Percentiles rank a stretch among this genome's conserved stretches.
Conservation (phyloP, 305 asterid species). For the Rubia occidens region DNA sequence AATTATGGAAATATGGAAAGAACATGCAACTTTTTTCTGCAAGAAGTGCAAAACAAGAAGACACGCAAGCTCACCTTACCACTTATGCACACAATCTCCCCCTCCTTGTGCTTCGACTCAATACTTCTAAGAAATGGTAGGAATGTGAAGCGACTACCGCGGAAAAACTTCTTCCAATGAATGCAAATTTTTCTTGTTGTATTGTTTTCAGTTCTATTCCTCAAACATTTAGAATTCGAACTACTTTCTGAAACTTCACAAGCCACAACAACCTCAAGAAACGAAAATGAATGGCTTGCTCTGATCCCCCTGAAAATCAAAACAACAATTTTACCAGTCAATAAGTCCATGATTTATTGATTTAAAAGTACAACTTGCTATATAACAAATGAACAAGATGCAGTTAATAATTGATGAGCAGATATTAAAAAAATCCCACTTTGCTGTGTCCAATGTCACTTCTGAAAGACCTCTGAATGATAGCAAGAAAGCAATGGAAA, state of each 20-base stretch:
- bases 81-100: constrained; percentile 81
- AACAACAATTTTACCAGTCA: constrained; percentile 10
- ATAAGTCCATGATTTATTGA: neutral
- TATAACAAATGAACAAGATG: neutral
- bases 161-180: constrained; percentile 88
- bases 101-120: constrained; percentile 72
- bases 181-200: constrained; percentile 44
- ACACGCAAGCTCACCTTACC: constrained; percentile 64
- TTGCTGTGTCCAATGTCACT: neutral
- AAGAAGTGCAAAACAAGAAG: neutral
- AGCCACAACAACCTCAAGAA: constrained; percentile 79
- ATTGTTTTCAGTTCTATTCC: constrained; percentile 31
- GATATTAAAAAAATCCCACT: too few relatives aligned
- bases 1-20: neutral
- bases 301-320: constrained; percentile 59
- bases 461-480: neutral
- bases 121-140: constrained; percentile 69
- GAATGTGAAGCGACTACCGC: constrained; percentile 83
- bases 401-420: neutral
- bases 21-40: neutral
- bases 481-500: neutral
- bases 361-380: neutral
- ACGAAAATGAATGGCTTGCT: constrained; percentile 63
- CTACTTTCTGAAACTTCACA: constrained; percentile 56
- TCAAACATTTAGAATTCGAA: constrained; percentile 31